These are phyloP conservation scores for Trichosporon sp. DNA, from an alignment of 1,284 basidiomycete genomes.

Conservation along the genomic window DNA sequence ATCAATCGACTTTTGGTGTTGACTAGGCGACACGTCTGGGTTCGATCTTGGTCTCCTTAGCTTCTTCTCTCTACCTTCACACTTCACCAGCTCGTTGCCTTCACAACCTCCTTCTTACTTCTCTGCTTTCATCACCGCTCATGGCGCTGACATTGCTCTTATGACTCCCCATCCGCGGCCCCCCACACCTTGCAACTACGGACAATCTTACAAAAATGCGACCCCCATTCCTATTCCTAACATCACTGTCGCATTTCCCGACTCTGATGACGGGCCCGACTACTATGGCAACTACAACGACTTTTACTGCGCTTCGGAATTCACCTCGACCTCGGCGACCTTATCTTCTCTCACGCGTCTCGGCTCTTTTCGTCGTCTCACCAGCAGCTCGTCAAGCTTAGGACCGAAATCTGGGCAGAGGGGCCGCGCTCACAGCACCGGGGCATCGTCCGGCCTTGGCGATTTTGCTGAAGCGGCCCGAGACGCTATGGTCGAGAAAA, in stretches of 20 bases:
- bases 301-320: slow-evolving; percentile 1
- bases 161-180: not conserved
- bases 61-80: not conserved
- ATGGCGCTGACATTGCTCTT: slow-evolving; percentile 16
- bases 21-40: not conserved
- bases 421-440: slow-evolving; percentile 17
- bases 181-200: not conserved
- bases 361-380: not conserved
- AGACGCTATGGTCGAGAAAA: slow-evolving; percentile 9
- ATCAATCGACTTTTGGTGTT: not conserved
- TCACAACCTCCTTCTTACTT: not conserved
- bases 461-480: slow-evolving; percentile 20
- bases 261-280: not conserved
- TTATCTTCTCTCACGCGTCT: not conserved
- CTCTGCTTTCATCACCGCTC: not conserved
- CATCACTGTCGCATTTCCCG: not conserved
- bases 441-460: slow-evolving; percentile 18
- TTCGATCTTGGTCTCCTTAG: not conserved
- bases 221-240: not conserved
- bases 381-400: slow-evolving; percentile 3
- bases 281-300: not conserved
- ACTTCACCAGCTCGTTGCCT: not conserved
- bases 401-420: slow-evolving; percentile 9
- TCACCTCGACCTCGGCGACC: not conserved
- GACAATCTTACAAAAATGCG: not conserved